Percentiles rank a stretch among this genome's conserved stretches.
These are phyloP conservation scores for Cryptococcus sp. DNA, from an alignment of 1,284 basidiomycete species.

Conservation along the genomic window DNA sequence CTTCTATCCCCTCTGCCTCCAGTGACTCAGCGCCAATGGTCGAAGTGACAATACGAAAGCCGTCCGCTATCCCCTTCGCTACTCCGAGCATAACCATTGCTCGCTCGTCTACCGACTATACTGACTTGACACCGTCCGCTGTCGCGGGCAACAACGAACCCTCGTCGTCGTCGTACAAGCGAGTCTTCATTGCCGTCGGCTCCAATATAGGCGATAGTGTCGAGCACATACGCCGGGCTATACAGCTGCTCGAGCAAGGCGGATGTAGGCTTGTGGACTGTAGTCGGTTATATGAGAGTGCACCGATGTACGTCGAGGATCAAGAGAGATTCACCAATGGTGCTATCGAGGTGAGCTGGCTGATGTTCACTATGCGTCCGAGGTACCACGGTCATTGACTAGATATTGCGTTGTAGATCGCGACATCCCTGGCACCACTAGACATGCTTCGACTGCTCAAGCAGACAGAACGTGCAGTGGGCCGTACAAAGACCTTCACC, in stretches of 20 bases:
- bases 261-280: slow-evolving; percentile 66
- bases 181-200: slow-evolving; percentile 76
- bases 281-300: slow-evolving; percentile 90
- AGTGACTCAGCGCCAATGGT: slow-evolving; percentile 46
- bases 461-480: slow-evolving; percentile 71
- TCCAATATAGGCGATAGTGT: slow-evolving; percentile 89
- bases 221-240: slow-evolving; percentile 75
- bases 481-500: slow-evolving; percentile 75
- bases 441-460: slow-evolving; percentile 71
- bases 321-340: slow-evolving; percentile 91
- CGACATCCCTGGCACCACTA: slow-evolving; percentile 68
- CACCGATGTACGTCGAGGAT: slow-evolving; percentile 92
- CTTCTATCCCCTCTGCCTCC: slow-evolving; percentile 31
- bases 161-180: background rate
- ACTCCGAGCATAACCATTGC: slow-evolving; percentile 65
- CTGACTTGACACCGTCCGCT: slow-evolving; percentile 12
- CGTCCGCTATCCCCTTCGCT: slow-evolving; percentile 73
- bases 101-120: slow-evolving; percentile 56
- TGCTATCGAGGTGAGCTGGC: slow-evolving; percentile 73
- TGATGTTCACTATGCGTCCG: background rate
- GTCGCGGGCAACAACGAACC: background rate
- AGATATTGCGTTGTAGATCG: slow-evolving; percentile 58
- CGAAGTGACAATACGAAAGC: slow-evolving; percentile 70
- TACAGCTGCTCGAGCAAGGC: slow-evolving; percentile 48
- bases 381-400: background rate